Base-by-base conservation (phyloP, 1,139 yeast species). In the Diutina ranongensis region DNA sequence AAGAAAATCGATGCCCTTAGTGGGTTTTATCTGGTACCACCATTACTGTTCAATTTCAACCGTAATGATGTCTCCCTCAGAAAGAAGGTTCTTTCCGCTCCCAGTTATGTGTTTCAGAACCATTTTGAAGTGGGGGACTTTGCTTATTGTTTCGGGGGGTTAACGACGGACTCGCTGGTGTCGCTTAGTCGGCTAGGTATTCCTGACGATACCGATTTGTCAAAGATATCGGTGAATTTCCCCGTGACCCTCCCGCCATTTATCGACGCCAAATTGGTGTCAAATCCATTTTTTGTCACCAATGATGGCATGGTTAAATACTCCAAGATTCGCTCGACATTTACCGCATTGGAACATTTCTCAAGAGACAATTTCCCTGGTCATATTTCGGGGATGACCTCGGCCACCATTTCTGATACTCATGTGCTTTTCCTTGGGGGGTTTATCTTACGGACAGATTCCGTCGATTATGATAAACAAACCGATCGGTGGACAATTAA, bases 401-500 rank as follows among this genome's bases (percentile, higher is more conserved):
- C 63, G 34, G 58, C 69, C 9, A 57, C 56, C 41, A 59, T 71
- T 10, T 63, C 74, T 0, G 56, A 60, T 12, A 54, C 60, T 20
- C 73, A 70, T 50, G 57, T 64, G 12, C 68, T 71, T 50, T 65
- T 65, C 48, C 68, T 59, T 48, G 76, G 75, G 4, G 76, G 76
- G 3, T 71, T 67, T 52, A 56, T 54, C 49, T 50, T 71, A 21
- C 50, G 51, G 20, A 55, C 56, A 25, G 59, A 56, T 27, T 53
- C 60, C 0, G 63, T 61, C 2, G 49, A 50, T 3, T 60, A 63
- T 47, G 48, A 55, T 19, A 49, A 57, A 3, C 55, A 57, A 1
- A 45, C 55, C 3, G 66, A 64, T 45, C 52, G 68, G 18, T 71
- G 74, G 74, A 55, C 68, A 4, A 58, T 71, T 9, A 57, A 60